Conservation (phyloP, 371 early-diverging fungal species). For the Rhizopus stolonifer region DNA sequence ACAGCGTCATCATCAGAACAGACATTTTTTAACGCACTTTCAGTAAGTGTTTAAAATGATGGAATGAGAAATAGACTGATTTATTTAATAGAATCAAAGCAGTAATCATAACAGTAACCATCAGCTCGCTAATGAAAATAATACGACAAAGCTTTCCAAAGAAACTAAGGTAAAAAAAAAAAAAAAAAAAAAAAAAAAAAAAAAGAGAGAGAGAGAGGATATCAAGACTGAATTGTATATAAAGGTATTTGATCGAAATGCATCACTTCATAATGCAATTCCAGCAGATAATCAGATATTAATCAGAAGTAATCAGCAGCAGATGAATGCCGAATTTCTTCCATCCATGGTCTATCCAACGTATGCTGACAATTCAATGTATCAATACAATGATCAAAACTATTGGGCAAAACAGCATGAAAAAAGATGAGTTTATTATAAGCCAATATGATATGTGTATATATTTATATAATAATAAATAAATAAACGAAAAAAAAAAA, state of each 20-base stretch:
- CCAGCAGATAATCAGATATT: neutral
- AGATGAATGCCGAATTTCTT: neutral
- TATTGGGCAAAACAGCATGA: neutral
- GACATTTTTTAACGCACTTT: conserved; percentile 4
- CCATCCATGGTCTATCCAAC: neutral
- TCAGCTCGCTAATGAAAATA: too few species aligned
- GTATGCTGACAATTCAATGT: neutral
- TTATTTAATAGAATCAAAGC: neutral
- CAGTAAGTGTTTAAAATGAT: too few species aligned
- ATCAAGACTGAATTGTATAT: neutral
- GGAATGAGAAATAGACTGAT: too few species aligned
- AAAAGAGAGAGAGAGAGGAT: neutral
- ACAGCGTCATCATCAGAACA: neutral
- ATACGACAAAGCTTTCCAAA: neutral
- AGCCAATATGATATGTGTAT: neutral
- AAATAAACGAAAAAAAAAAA: too few species aligned
- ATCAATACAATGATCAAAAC: neutral
- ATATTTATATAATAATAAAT: neutral
- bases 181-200: neutral
- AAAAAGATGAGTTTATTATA: neutral
- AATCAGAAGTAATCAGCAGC: neutral
- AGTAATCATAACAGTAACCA: neutral
- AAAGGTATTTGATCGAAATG: neutral
- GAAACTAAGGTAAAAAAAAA: neutral
- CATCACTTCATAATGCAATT: neutral